Base-by-base conservation (phyloP, 2,329 filamentous ascomycete genomes). In the Scytalidium lignicola region DNA sequence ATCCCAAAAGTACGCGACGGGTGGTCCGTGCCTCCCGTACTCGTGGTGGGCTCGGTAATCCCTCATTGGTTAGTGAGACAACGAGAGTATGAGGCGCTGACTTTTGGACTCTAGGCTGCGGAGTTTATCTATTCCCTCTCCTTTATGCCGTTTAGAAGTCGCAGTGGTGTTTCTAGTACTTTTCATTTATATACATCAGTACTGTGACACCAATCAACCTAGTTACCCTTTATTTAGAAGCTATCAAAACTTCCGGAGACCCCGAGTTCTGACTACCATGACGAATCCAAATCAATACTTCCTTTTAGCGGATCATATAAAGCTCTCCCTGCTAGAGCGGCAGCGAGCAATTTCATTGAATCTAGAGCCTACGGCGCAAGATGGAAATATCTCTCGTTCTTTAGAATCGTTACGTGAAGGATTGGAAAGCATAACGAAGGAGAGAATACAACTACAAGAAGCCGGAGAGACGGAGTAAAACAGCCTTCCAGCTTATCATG, bases 231-330 rank as follows among this genome's bases (percentile, higher is more conserved):
- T 13, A 13, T 37, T 5, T 15, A 17, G 32, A 17, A 37, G 32
- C 12, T 37, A 37, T 37, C n/a, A 17, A 37, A 17, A 8, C n/a
- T 5, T 37, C 32, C 32, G 32, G 32, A 13, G 8, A 37, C 5
- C 7, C 32, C 32, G 32, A n/a, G n/a, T n/a, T 37, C 32, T 46
- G 23, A 41, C 37, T 56, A 64, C 52, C 62, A 80, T 80, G 77
- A 71, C 76, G 54, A 83, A 78, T 58, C 70, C 79, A 37, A 83
- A 82, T 63, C 91, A 96, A 69, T 85, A 97, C 58, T 90, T 91
- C 67, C 85, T 97, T 47, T 82, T 97, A 50, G 90, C 91, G 62
- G 93, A 99, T 72, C 92, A 97, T 70, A 88, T 97, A 76, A 96
- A 97, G 71, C 82, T 97, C 53, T 96, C 91, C 13, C 79, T 99